These are phyloP conservation scores for Takashimella tepidaria DNA, from an alignment of 1,284 basidiomycete genomes.

Conservation along the genomic window DNA sequence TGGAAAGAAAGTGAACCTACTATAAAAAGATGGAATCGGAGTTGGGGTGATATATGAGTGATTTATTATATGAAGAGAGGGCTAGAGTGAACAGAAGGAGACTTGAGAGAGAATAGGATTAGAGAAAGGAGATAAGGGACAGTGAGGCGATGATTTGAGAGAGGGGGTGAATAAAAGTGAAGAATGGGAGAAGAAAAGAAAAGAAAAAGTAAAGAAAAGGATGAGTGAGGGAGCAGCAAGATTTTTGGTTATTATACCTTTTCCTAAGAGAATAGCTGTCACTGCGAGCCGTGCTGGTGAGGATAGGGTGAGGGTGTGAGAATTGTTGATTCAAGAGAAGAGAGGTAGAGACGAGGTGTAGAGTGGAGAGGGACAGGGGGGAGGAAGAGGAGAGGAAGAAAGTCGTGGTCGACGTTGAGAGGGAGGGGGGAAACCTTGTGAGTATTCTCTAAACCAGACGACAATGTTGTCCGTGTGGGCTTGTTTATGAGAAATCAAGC, in stretches of 20 bases:
- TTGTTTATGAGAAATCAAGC: not conserved
- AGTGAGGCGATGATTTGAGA: not conserved
- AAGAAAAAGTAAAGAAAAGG: not conserved
- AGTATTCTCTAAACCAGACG: not conserved
- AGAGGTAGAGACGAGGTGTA: not conserved
- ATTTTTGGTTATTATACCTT: too few species aligned
- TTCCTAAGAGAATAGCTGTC: too few species aligned
- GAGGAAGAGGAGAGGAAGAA: not conserved
- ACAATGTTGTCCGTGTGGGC: not conserved
- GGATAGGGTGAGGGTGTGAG: too few species aligned
- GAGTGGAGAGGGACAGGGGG: not conserved
- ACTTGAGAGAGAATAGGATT: too few species aligned
- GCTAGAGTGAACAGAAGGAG: too few species aligned
- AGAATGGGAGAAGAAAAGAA: not conserved
- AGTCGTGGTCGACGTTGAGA: not conserved
- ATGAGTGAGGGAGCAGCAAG: not conserved
- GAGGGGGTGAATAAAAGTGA: not conserved
- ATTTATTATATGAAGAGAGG: too few species aligned
- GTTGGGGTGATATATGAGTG: not conserved
- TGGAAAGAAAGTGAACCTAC: not conserved
- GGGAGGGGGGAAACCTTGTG: not conserved
- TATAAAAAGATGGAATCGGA: not conserved
- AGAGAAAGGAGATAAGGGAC: not conserved
- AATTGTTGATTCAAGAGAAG: not conserved
- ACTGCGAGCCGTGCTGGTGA: too few species aligned